Conservation (phyloP, 2,329 filamentous ascomycete species). For the Exophiala phaeomuriformis region DNA sequence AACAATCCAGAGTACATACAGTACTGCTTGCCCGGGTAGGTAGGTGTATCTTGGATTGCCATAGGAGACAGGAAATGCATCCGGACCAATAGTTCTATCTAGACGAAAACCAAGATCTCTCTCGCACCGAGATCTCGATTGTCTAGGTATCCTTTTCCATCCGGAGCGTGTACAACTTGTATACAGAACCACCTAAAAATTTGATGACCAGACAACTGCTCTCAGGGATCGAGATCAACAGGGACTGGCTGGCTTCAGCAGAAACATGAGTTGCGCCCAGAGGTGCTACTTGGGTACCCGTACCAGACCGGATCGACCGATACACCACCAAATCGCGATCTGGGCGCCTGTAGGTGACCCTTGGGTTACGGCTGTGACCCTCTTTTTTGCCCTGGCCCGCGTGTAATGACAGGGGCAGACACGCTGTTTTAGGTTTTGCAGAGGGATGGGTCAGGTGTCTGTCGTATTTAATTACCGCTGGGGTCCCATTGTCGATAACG, state of each 20-base stretch:
- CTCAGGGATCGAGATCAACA: neutral
- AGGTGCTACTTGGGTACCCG: neutral
- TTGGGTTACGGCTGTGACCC: neutral
- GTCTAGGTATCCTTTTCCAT: too few species aligned
- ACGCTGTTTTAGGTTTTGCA: neutral
- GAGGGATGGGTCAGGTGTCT: neutral
- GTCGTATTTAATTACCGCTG: too few species aligned
- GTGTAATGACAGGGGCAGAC: neutral
- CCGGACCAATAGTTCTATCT: too few species aligned
- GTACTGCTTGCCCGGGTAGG: too few species aligned
- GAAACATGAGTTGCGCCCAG: neutral
- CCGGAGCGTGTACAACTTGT: too few species aligned
- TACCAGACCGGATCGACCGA: slow-evolving; percentile 16
- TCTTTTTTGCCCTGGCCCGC: neutral
- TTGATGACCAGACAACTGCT: too few species aligned
- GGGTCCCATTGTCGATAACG: neutral
- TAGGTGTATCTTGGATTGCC: too few species aligned
- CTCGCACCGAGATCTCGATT: too few species aligned
- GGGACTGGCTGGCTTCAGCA: neutral
- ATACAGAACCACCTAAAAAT: too few species aligned
- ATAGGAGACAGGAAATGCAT: too few species aligned
- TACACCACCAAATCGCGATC: slow-evolving; percentile 17
- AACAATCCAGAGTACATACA: too few species aligned
- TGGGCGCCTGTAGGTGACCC: neutral
- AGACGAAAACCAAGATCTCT: too few species aligned